Conservation (phyloP, 1,139 yeast species). For the Taphrina wiesneri region DNA sequence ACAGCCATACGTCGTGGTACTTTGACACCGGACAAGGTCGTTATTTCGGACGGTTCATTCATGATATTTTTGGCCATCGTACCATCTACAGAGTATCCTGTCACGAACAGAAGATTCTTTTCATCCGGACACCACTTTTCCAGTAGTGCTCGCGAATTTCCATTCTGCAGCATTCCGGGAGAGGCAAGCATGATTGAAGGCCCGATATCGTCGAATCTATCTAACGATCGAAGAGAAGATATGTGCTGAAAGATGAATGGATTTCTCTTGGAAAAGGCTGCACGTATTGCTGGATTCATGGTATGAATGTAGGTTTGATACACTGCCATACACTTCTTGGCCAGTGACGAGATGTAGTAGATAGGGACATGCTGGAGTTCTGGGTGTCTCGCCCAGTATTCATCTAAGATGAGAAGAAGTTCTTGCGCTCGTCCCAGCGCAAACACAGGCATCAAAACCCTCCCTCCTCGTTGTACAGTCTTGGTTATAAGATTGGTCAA, state of each 20-base stretch:
- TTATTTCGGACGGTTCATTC: slow-evolving; percentile 85
- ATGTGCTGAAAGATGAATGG: slow-evolving; percentile 90
- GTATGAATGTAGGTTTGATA: slow-evolving; percentile 94
- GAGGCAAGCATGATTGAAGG: slow-evolving; percentile 96
- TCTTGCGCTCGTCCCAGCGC: slow-evolving; percentile 98
- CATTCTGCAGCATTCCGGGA: slow-evolving; percentile 97
- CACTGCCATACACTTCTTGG: slow-evolving; percentile 95
- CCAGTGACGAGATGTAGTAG: slow-evolving; percentile 88
- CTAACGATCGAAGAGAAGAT: slow-evolving; percentile 74
- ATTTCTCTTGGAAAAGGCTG: slow-evolving; percentile 73
- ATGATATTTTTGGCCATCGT: slow-evolving; percentile 91
- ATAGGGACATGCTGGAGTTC: slow-evolving; percentile 81
- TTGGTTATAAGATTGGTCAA: slow-evolving; percentile 80
- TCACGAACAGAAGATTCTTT: slow-evolving; percentile 77
- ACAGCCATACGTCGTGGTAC: slow-evolving; percentile 84
- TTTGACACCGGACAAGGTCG: slow-evolving; percentile 61
- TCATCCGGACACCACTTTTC: slow-evolving; percentile 99
- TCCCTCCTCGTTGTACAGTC: slow-evolving; percentile 83
- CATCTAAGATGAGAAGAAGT: slow-evolving; percentile 80
- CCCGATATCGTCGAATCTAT: slow-evolving; percentile 85
- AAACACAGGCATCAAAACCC: slow-evolving; percentile 89
- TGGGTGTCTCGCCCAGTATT: slow-evolving; percentile 84
- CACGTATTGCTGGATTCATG: slow-evolving; percentile 90
- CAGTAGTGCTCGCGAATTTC: slow-evolving; percentile 82
- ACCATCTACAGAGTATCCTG: slow-evolving; percentile 98